A percentile compares a stretch with the other conserved stretches of the same genome.
Conservation (phyloP, 2,329 filamentous ascomycete species). For the Xylariales sp. region DNA sequence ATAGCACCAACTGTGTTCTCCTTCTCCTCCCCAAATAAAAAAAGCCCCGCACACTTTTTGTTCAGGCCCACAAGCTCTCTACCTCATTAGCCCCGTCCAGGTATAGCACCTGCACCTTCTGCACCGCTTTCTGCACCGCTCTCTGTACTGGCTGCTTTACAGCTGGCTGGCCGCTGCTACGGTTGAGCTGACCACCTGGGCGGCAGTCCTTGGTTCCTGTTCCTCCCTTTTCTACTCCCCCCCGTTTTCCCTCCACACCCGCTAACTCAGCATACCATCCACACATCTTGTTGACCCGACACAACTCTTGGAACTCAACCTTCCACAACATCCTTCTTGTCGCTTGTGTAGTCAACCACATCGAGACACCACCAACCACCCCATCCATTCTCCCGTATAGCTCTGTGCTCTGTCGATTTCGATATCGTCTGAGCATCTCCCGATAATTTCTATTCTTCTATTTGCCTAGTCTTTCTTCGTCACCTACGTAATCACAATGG, state of each 20-base stretch:
- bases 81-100: conserved; percentile 37
- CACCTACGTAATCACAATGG: conserved; percentile 64
- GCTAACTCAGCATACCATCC: conserved; percentile 42
- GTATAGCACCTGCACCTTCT: conserved; percentile 22
- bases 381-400: conserved; percentile 30
- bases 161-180: conserved; percentile 37
- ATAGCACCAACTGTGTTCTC: conserved; percentile 5
- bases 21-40: conserved; percentile 9
- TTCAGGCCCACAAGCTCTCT: conserved; percentile 48
- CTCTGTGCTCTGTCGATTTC: conserved; percentile 51
- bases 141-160: conserved; percentile 8
- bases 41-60: conserved; percentile 47
- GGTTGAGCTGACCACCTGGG: conserved; percentile 15
- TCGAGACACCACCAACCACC: conserved; percentile 33
- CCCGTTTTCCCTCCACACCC: conserved; percentile 39
- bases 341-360: conserved; percentile 37
- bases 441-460: conserved; percentile 40
- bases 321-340: conserved; percentile 42
- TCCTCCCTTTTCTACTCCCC: conserved; percentile 48
- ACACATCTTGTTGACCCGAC: conserved; percentile 43
- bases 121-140: too few species aligned
- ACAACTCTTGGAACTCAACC: conserved; percentile 39
- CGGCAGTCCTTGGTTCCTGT: conserved; percentile 33
- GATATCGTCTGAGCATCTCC: conserved; percentile 52
- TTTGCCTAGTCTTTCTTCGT: conserved; percentile 47